These are phyloP conservation scores for Colletotrichum salicis DNA, from an alignment of 2,329 filamentous ascomycete species.

Conservation along the genomic window DNA sequence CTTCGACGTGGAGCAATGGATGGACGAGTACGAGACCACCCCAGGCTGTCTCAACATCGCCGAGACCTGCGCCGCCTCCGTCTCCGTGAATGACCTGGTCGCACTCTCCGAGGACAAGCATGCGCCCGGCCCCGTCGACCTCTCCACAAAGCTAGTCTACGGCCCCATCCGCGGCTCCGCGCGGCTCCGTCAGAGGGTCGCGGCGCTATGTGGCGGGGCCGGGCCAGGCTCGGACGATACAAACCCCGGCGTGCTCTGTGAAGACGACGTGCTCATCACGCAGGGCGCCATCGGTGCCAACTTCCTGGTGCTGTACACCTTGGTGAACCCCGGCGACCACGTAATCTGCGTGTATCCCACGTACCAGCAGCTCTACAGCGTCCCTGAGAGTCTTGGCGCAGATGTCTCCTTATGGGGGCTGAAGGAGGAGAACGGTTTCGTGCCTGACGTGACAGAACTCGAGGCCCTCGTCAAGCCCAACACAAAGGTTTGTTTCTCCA, in stretches of 20 bases:
- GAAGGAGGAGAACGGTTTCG: conserved; percentile 69
- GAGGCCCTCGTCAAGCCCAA: conserved; percentile 71
- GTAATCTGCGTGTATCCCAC: conserved; percentile 86
- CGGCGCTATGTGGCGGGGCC: conserved; percentile 72
- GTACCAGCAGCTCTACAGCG: conserved; percentile 82
- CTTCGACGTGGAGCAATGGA: conserved; percentile 80
- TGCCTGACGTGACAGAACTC: conserved; percentile 73
- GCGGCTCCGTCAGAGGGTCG: conserved; percentile 71
- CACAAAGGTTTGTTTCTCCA: conserved; percentile 68
- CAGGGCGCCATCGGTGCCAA: conserved; percentile 83
- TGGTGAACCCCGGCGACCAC: conserved; percentile 78
- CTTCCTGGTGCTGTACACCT: conserved; percentile 75
- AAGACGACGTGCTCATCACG: conserved; percentile 76
- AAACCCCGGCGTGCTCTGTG: conserved; percentile 34
- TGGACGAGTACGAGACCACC: conserved; percentile 69
- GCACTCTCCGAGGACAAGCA: conserved; percentile 66
- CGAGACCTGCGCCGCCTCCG: conserved; percentile 80
- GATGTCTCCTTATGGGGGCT: conserved; percentile 80
- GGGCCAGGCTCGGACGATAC: conserved; percentile 39
- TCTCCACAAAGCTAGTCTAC: conserved; percentile 73
- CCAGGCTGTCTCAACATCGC: conserved; percentile 75
- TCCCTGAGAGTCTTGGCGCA: conserved; percentile 77
- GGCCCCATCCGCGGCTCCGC: conserved; percentile 77
- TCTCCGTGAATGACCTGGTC: conserved; percentile 76
- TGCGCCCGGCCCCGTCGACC: conserved; percentile 53